Evolutionary conservation across 768 basidiomycete species (phyloP).

Genomic region (Strobilomyces echinocephalus): DNA sequence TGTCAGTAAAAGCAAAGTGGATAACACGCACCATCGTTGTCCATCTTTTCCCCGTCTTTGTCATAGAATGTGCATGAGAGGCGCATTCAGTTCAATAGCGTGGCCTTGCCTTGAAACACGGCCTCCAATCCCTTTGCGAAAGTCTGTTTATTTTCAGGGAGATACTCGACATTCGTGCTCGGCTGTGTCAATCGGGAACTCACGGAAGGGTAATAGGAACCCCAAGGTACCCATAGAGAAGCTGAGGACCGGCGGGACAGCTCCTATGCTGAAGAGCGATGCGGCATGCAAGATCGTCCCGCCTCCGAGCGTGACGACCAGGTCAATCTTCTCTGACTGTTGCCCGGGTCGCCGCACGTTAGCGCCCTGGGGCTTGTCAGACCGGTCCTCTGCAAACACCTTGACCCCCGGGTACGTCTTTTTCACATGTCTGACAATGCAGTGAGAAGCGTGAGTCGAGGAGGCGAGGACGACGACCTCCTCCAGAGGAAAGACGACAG

Average conservation of each 20-base stretch:
- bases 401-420: constrained; percentile 54
- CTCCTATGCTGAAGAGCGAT: constrained; percentile 83
- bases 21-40: constrained; percentile 49
- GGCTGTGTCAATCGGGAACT: constrained; percentile 28
- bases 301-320: constrained; percentile 89
- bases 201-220: constrained; percentile 90
- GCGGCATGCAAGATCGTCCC: constrained; percentile 94
- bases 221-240: constrained; percentile 80
- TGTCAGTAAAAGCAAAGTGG: background rate
- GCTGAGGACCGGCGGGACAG: constrained; percentile 79
- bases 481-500: constrained; percentile 25
- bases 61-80: constrained; percentile 77
- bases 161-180: background rate
- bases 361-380: constrained; percentile 60
- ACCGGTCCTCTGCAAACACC: constrained; percentile 62
- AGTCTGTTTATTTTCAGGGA: constrained; percentile 50
- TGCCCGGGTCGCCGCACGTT: constrained; percentile 58
- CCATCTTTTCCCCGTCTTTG: constrained; percentile 52
- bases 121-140: constrained; percentile 76
- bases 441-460: background rate
- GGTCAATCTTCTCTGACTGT: constrained; percentile 62
- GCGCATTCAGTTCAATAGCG: constrained; percentile 85
- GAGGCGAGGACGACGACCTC: background rate
- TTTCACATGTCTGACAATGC: constrained; percentile 47
- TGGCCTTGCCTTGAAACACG: constrained; percentile 74